Conservation (phyloP, 108 stramenopile genomes). For the Fistulifera solaris region DNA sequence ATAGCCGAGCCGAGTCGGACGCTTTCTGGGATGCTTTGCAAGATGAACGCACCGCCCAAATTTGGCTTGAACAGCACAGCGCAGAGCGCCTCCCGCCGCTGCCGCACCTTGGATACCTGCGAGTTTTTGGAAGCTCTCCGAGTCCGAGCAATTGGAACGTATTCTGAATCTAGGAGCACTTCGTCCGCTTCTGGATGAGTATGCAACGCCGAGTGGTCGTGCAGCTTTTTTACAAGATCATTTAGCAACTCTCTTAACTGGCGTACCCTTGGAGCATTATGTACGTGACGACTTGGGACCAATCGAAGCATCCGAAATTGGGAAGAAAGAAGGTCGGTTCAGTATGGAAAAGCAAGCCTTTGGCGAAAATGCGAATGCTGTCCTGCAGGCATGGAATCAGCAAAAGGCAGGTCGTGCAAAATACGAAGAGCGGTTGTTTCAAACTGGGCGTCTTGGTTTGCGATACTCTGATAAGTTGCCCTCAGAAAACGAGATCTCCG, state of each 20-base stretch:
- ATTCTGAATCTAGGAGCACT: constrained; percentile 63
- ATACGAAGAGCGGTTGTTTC: constrained; percentile 73
- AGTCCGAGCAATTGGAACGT: constrained; percentile 45
- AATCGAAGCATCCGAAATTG: constrained; percentile 48
- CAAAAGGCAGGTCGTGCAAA: constrained; percentile 69
- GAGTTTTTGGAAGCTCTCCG: constrained; percentile 48
- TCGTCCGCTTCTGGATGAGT: constrained; percentile 70
- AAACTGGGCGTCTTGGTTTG: constrained; percentile 50
- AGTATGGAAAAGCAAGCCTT: constrained; percentile 48
- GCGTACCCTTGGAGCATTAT: constrained; percentile 65
- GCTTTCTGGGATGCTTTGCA: constrained; percentile 52
- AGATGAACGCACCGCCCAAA: constrained; percentile 53
- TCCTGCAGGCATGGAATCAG: constrained; percentile 67
- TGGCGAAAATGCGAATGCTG: constrained; percentile 35
- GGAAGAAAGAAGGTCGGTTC: constrained; percentile 26
- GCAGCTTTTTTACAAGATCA: constrained; percentile 52
- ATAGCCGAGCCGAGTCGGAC: constrained; percentile 37
- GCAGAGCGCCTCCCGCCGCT: constrained; percentile 7
- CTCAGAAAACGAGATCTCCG: too few species aligned
- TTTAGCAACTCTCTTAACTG: constrained; percentile 62
- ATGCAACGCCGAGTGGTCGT: constrained; percentile 44
- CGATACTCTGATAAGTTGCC: constrained; percentile 16
- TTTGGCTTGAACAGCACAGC: constrained; percentile 40
- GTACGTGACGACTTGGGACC: constrained; percentile 68
- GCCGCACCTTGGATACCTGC: constrained; percentile 17